Percentiles rank a stretch among this genome's conserved stretches.
Evolutionary conservation across 306 rosid genomes (phyloP).

Genomic region (Quercus agrifolia): DNA sequence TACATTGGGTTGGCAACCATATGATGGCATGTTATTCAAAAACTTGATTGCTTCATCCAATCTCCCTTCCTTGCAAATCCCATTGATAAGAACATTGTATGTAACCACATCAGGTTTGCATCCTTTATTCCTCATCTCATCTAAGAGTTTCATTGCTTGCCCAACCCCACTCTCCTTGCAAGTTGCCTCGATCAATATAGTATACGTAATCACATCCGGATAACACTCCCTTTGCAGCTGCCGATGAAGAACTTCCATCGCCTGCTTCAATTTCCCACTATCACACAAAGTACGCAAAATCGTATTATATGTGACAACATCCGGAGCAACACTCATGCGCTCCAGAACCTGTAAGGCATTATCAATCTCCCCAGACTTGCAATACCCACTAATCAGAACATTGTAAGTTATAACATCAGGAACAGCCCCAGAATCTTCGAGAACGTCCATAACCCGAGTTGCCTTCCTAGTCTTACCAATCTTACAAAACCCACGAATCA

Average conservation of each 20-base stretch:
- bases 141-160: slow-evolving; percentile 83
- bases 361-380: slow-evolving; percentile 79
- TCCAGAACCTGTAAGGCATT: slow-evolving; percentile 74
- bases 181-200: slow-evolving; percentile 88
- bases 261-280: slow-evolving; percentile 72
- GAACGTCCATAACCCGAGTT: slow-evolving; percentile 57
- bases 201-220: slow-evolving; percentile 91
- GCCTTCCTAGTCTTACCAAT: slow-evolving; percentile 65
- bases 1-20: slow-evolving; percentile 79
- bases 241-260: slow-evolving; percentile 84
- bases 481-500: slow-evolving; percentile 82
- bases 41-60: slow-evolving; percentile 81
- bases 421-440: slow-evolving; percentile 77
- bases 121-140: slow-evolving; percentile 79
- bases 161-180: slow-evolving; percentile 85
- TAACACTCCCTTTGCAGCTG: slow-evolving; percentile 72
- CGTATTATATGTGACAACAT: slow-evolving; percentile 83
- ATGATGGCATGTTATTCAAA: slow-evolving; percentile 50
- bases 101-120: slow-evolving; percentile 95
- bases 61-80: slow-evolving; percentile 89
- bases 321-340: slow-evolving; percentile 80
- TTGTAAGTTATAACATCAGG: slow-evolving; percentile 84
- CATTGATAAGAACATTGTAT: slow-evolving; percentile 81
- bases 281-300: slow-evolving; percentile 81
- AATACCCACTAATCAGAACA: slow-evolving; percentile 77